Evolutionary conservation across 2,329 filamentous ascomycete species (phyloP).

Genomic region (Penicillium frequentans): DNA sequence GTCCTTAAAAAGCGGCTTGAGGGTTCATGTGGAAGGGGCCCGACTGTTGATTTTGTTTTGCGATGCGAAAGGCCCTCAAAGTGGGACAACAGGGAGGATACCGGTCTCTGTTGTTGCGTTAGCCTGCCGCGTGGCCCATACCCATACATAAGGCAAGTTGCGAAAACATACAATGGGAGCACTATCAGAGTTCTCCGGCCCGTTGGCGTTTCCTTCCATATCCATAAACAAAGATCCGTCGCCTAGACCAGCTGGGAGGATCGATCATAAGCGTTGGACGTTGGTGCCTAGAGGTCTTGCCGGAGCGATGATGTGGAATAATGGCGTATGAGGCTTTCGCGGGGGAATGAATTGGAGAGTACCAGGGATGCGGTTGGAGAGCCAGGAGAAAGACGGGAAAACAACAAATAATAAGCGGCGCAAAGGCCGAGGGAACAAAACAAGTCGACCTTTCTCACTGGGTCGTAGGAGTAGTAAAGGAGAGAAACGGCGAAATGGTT

Average conservation of each 20-base stretch:
- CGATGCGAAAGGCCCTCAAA: slow-evolving; percentile 48
- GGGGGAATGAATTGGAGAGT: not conserved
- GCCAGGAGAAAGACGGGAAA: not conserved
- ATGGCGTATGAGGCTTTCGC: slow-evolving; percentile 6
- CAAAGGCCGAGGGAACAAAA: slow-evolving; percentile 9
- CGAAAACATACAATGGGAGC: slow-evolving; percentile 36
- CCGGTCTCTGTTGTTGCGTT: slow-evolving; percentile 40
- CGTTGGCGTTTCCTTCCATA: slow-evolving; percentile 38
- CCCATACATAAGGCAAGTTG: slow-evolving; percentile 8
- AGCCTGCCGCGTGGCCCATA: slow-evolving; percentile 15
- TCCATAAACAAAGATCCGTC: slow-evolving; percentile 27
- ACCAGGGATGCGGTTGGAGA: not conserved
- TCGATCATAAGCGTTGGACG: slow-evolving; percentile 31
- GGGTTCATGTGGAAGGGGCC: slow-evolving; percentile 29
- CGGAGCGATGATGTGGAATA: not conserved
- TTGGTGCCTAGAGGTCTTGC: slow-evolving; percentile 4
- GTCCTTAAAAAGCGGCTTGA: slow-evolving; percentile 30
- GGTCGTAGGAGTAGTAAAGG: slow-evolving; percentile 5
- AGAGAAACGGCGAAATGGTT: slow-evolving; percentile 18
- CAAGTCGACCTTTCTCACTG: slow-evolving; percentile 1
- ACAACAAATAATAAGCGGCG: slow-evolving; percentile 7
- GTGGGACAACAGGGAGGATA: slow-evolving; percentile 50
- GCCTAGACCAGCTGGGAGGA: slow-evolving; percentile 18
- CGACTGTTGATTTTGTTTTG: slow-evolving; percentile 29
- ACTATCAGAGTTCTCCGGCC: slow-evolving; percentile 36